Percentiles rank a stretch among this genome's conserved stretches.
phyloP scores from a whole-genome alignment of 2,329 filamentous ascomycete genomes.

The Phoma sp. region DNA sequence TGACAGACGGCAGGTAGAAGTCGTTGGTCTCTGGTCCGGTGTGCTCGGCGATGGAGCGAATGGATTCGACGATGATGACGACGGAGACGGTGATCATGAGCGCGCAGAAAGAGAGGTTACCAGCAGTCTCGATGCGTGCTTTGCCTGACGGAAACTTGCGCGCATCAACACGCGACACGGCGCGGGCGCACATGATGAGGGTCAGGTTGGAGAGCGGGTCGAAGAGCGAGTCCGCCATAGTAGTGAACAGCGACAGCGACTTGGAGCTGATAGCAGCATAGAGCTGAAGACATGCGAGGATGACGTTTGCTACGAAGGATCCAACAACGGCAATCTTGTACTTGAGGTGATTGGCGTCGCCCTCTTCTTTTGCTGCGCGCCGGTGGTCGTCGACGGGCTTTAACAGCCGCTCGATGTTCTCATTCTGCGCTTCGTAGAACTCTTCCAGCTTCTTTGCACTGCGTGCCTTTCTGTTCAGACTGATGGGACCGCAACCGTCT shows the following conservation, averaged over 20 bases:
- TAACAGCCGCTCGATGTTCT: constrained; percentile 87
- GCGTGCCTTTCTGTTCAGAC: constrained; percentile 50
- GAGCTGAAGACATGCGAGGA: constrained; percentile 80
- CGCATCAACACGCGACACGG: constrained; percentile 85
- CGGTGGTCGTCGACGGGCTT: constrained; percentile 93
- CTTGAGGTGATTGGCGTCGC: constrained; percentile 80
- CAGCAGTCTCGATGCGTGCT: constrained; percentile 90
- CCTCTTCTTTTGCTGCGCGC: constrained; percentile 78
- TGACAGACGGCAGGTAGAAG: constrained; percentile 82
- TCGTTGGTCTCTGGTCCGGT: constrained; percentile 57
- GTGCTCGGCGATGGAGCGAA: constrained; percentile 67
- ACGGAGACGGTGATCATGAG: constrained; percentile 92
- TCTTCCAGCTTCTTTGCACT: constrained; percentile 67
- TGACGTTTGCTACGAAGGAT: constrained; percentile 78
- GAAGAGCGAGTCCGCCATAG: constrained; percentile 94
- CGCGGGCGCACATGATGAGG: constrained; percentile 84
- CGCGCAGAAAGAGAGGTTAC: constrained; percentile 96
- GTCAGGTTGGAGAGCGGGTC: constrained; percentile 90
- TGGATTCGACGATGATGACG: constrained; percentile 89
- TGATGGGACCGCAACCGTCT: constrained; percentile 57
- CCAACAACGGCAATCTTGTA: constrained; percentile 72
- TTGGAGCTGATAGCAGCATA: constrained; percentile 87
- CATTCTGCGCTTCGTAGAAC: constrained; percentile 92
- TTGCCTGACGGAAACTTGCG: constrained; percentile 90
- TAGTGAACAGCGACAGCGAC: constrained; percentile 96